Base-by-base conservation (phyloP, 768 basidiomycete species). In the Paxillus ammoniavirescens region DNA sequence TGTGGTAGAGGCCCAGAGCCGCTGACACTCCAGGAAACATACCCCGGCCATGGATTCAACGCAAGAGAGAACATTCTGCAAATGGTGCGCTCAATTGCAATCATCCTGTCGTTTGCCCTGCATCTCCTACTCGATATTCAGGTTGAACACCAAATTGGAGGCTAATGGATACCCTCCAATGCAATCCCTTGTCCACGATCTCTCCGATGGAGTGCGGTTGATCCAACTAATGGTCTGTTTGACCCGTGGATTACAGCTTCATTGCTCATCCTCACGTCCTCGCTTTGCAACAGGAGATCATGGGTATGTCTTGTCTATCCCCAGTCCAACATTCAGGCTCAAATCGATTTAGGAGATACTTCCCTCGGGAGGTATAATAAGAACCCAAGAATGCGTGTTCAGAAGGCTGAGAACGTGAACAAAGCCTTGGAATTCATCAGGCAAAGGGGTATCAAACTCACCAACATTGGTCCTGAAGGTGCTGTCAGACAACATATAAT, bases 391-490 rank as follows among this genome's bases (percentile, higher is more conserved):
- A 94, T 98, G 78, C 83, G 95, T 31, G 87, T 98, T 2, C 97
- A 99, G 71, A 97, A 95, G 65, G 94, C 93, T 2, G 97, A 99
- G 79, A 99, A 99, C 71, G 95, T 96, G 46, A 95, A 92, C 72
- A 93, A 93, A 70, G 97, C 97, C 0, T 73, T 99, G 43, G 91
- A 96, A 60, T 98, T 97, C 71, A 98, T 99, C 71, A 88, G 87
- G 31, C 91, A 91, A 14, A 77, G 94, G 62, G 93, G 94, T 10
- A 92, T 98, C 51, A 95, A 96, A 66, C 76, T 99, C 58, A 98
- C 95, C 33, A 98, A 98, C 71, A 98, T 99, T 56, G 96, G 94
- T 14, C 92, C 95, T 9, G 96, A 98, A 82, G 93, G 93, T 86
- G 59, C 43, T 68, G 30, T 51, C 44, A 42, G 42, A 5, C 33